Evolutionary conservation across 1,139 yeast genomes (phyloP).

Genomic region (Geotrichum cucujoidarum): DNA sequence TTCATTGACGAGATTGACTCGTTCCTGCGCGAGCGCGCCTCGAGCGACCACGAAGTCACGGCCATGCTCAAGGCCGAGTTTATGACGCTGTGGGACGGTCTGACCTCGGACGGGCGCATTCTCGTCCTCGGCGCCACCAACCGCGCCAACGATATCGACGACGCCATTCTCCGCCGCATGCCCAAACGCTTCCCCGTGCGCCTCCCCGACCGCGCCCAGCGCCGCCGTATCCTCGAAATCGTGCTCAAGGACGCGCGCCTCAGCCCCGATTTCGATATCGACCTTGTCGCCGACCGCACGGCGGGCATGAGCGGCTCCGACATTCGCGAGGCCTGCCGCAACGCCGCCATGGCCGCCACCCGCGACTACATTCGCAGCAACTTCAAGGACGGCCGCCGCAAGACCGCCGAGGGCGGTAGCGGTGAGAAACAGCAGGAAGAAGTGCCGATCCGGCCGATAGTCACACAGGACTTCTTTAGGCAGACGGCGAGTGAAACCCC

Average conservation of each 20-base stretch:
- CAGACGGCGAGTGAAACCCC: constrained; percentile 28
- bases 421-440: constrained; percentile 19
- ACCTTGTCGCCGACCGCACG: constrained; percentile 57
- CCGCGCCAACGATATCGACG: constrained; percentile 84
- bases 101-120: constrained; percentile 68
- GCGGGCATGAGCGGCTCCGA: constrained; percentile 88
- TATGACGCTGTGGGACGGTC: constrained; percentile 97
- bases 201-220: constrained; percentile 65
- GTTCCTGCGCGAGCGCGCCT: constrained; percentile 78
- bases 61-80: constrained; percentile 94
- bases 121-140: constrained; percentile 94
- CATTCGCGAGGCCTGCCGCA: constrained; percentile 82
- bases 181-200: constrained; percentile 84
- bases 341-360: constrained; percentile 87
- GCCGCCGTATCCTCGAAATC: constrained; percentile 63
- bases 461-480: constrained; percentile 38
- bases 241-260: constrained; percentile 60
- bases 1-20: constrained; percentile 97
- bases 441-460: constrained; percentile 37
- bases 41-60: constrained; percentile 91
- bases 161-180: constrained; percentile 86
- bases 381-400: constrained; percentile 27
- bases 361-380: constrained; percentile 62
- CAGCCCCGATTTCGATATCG: constrained; percentile 52
- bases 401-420: constrained; percentile 18